Evolutionary conservation across 768 basidiomycete species (phyloP), one percentile per base, ranked within the genome.

Genomic region (Leccinum incarnatum): DNA sequence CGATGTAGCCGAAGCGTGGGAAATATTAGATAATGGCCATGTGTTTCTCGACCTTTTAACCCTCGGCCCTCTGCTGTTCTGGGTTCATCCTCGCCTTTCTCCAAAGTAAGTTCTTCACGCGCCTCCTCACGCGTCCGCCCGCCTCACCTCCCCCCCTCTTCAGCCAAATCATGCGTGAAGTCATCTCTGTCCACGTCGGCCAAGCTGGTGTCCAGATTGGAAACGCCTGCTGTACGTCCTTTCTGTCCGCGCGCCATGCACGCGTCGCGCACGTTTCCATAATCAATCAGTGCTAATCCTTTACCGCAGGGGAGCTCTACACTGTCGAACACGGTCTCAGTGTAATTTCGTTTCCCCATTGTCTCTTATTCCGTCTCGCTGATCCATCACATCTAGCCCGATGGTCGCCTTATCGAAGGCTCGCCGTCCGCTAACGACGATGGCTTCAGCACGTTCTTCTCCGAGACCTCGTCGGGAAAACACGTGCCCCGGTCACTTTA

Each of bases 391-490:
- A 36, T 65, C 17, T 67, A 98, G 96, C 93, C 95, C 64, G 96
- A 98, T 74, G 96, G 96, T 72, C 93, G 95, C 70, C 81, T 97
- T 63, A 77, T 84, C 59, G 90, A 92, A 67, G 83, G 83, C 58
- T 87, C 92, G 12, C 84, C 87, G 46, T 87, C 89, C 54, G 77
- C 80, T 59, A 84, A 83, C 66, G 90, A 94, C 67, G 88, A 85
- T 77, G 97, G 97, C 69, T 98, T 99, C 85, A 92, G 89, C 75
- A 99, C 97, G 63, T 99, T 99, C 83, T 99, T 99, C 82, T 96
- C 94, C 37, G 97, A 99, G 82, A 98, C 96, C 4, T 85, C 87
- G 32, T 88, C 93, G 55, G 96, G 95, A 62, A 97, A 97, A 80
- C 91, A 97, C 76, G 96, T 98, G 59, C 97, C 97, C 53, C 87